phyloP scores from a whole-genome alignment of 1,284 basidiomycete species.

The Apiotrichum akiyoshidainum region DNA sequence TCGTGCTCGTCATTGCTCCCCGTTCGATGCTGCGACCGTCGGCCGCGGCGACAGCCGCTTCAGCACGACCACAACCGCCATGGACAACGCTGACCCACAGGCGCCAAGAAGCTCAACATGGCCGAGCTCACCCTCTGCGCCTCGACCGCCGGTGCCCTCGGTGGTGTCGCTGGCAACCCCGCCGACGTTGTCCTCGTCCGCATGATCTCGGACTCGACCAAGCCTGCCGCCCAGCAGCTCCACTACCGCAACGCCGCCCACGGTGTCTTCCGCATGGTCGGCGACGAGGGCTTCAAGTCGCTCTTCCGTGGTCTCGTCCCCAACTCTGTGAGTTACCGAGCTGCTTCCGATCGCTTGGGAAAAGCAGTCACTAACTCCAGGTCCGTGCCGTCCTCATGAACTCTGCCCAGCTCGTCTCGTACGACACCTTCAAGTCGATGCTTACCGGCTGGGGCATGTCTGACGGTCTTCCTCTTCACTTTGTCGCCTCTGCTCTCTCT shows the following conservation, averaged over 20 bases:
- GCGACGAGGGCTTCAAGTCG: slow-evolving; percentile 51
- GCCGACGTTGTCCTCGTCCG: slow-evolving; percentile 40
- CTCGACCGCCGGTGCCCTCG: slow-evolving; percentile 41
- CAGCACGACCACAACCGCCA: too few relatives aligned
- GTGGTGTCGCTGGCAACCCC: slow-evolving; percentile 47
- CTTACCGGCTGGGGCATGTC: slow-evolving; percentile 45
- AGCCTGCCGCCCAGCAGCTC: slow-evolving; percentile 36
- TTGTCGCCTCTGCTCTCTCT: slow-evolving; percentile 53
- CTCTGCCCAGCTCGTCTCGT: slow-evolving; percentile 54
- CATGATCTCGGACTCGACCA: slow-evolving; percentile 49
- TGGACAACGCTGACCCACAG: slow-evolving; percentile 13
- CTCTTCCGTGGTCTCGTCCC: slow-evolving; percentile 54
- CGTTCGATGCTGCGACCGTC: too few relatives aligned
- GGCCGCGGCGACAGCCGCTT: too few relatives aligned
- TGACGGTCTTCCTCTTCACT: slow-evolving; percentile 55
- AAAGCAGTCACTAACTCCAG: slow-evolving; percentile 22
- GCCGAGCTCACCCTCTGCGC: slow-evolving; percentile 45
- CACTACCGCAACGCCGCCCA: slow-evolving; percentile 51
- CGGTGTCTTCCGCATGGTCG: slow-evolving; percentile 52
- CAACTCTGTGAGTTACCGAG: slow-evolving; percentile 49
- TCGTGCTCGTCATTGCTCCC: too few relatives aligned
- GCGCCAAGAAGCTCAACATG: slow-evolving; percentile 38
- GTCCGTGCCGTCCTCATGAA: slow-evolving; percentile 57
- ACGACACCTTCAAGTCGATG: slow-evolving; percentile 58
- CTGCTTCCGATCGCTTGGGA: background rate